phyloP scores from a whole-genome alignment of 441 rosid genomes.

The Arabidopsis hybrid region DNA sequence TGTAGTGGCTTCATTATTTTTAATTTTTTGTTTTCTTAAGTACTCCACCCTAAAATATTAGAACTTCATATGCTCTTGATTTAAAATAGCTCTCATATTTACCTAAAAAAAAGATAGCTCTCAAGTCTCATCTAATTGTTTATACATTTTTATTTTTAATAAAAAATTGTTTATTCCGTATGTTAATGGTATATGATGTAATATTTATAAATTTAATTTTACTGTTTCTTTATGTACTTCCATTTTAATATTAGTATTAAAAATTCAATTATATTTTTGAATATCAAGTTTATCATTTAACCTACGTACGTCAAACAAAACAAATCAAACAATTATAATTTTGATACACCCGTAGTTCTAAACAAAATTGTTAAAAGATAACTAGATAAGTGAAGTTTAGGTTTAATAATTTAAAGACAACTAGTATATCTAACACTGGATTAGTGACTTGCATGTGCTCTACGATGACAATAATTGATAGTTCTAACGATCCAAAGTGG shows the following conservation, averaged over 20 bases:
- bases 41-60: neutral
- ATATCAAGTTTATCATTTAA: too few species aligned
- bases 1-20: neutral
- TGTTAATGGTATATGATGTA: too few species aligned
- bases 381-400: constrained; percentile 1
- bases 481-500: neutral
- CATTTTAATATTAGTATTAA: too few species aligned
- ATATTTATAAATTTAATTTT: too few species aligned
- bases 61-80: neutral
- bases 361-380: neutral
- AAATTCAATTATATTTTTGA: too few species aligned
- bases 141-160: too few species aligned
- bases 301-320: too few species aligned
- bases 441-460: constrained; percentile 39
- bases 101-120: too few species aligned
- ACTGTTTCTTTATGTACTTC: too few species aligned
- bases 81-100: neutral
- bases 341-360: neutral
- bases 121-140: too few species aligned
- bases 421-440: constrained; percentile 17
- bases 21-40: neutral
- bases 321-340: neutral
- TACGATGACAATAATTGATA: neutral
- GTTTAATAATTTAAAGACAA: constrained; percentile 22
- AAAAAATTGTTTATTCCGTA: too few species aligned